phyloP scores from a whole-genome alignment of 2,329 filamentous ascomycete species.

The Chaetomium olivaceum region DNA sequence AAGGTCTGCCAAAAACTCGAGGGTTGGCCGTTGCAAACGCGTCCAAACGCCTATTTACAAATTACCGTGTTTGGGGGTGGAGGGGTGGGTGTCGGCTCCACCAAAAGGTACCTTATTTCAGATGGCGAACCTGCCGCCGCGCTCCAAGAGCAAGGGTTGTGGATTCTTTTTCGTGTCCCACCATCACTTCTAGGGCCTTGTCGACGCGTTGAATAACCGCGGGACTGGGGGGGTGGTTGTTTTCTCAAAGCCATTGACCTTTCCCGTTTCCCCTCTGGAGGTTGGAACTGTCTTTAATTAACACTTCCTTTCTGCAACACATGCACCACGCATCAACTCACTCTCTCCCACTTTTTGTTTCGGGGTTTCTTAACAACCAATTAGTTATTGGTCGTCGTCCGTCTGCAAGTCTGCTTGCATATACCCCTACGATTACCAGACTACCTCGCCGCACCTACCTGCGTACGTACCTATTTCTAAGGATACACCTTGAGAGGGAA shows the following conservation, averaged over 20 bases:
- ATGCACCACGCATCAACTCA: not conserved
- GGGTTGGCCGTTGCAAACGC: slow-evolving; percentile 8
- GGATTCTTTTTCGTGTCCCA: slow-evolving; percentile 5
- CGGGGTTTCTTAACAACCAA: not conserved
- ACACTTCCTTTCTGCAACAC: not conserved
- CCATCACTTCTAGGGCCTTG: slow-evolving; percentile 1
- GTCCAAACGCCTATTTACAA: slow-evolving; percentile 15
- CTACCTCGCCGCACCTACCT: not conserved
- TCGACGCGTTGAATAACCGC: not conserved
- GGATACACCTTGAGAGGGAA: not conserved
- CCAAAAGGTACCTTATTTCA: not conserved
- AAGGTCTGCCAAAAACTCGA: not conserved
- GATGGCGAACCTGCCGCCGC: not conserved
- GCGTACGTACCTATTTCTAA: not conserved
- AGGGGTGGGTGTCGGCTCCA: too few species aligned
- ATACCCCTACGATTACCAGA: not conserved
- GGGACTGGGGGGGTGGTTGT: not conserved
- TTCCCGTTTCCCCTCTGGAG: not conserved
- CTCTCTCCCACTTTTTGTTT: not conserved
- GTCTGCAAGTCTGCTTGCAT: not conserved
- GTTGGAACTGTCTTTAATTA: not conserved
- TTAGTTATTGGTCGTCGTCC: not conserved
- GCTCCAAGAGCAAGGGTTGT: not conserved
- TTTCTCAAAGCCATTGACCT: not conserved
- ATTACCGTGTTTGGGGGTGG: slow-evolving; percentile 5